Conservation (phyloP, 805 yeast species). For the Yarrowia alimentaria region DNA sequence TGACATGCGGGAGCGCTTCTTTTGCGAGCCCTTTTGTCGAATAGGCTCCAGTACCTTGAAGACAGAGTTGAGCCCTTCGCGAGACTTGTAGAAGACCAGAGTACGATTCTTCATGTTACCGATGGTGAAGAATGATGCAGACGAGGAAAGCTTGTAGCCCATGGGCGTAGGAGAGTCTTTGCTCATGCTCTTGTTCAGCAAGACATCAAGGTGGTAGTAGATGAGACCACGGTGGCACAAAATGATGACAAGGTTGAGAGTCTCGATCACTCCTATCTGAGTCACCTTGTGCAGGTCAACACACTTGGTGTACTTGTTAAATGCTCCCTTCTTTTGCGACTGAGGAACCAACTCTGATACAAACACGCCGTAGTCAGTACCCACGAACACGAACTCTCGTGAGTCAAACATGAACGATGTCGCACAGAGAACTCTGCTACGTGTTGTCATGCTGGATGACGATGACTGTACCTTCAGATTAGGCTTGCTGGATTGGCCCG, state of each 20-base stretch:
- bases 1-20: conserved; percentile 33
- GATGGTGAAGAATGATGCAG: conserved; percentile 51
- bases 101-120: conserved; percentile 67
- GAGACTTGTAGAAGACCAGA: conserved; percentile 56
- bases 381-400: conserved; percentile 39
- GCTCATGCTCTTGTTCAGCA: conserved; percentile 42
- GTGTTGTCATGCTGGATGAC: background rate
- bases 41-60: conserved; percentile 65
- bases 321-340: conserved; percentile 37
- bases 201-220: conserved; percentile 60
- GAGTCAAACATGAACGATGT: conserved; percentile 48
- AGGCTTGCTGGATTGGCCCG: conserved; percentile 16
- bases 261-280: conserved; percentile 60
- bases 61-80: conserved; percentile 49
- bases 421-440: conserved; percentile 42
- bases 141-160: conserved; percentile 48
- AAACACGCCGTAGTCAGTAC: conserved; percentile 33
- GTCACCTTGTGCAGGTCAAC: conserved; percentile 52
- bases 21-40: conserved; percentile 39
- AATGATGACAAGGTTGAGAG: conserved; percentile 55
- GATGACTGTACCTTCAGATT: conserved; percentile 35
- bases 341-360: conserved; percentile 24
- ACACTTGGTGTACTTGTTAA: conserved; percentile 42
- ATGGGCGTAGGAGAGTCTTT: conserved; percentile 33
- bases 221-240: conserved; percentile 59